A percentile compares a stretch with the other conserved stretches of the same genome.
These are phyloP conservation scores for Cicer yamashitae DNA, from an alignment of 306 rosid species.

Conservation along the genomic window DNA sequence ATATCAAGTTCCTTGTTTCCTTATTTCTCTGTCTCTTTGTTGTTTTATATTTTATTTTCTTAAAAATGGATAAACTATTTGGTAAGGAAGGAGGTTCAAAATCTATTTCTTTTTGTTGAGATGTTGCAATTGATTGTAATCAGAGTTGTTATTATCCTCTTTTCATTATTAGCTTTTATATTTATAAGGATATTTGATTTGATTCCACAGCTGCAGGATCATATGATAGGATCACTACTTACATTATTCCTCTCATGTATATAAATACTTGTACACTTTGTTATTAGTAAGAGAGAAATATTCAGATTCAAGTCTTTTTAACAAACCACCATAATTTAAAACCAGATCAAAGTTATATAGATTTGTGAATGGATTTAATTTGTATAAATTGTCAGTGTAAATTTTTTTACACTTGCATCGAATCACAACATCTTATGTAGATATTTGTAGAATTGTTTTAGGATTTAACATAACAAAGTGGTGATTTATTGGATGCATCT, in stretches of 20 bases:
- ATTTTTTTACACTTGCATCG: not conserved
- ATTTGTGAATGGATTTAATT: conserved; percentile 11
- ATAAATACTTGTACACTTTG: not conserved
- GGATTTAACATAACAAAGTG: not conserved
- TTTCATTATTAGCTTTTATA: not conserved
- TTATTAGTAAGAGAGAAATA: not conserved
- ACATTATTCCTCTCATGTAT: not conserved
- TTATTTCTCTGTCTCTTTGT: not conserved
- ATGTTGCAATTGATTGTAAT: not conserved
- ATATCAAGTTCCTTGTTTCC: not conserved
- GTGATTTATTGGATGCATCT: not conserved
- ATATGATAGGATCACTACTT: not conserved
- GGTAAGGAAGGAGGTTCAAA: not conserved
- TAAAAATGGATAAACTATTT: not conserved
- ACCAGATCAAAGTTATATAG: conserved; percentile 3
- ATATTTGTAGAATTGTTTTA: not conserved
- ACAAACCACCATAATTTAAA: not conserved
- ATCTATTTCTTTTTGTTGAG: not conserved
- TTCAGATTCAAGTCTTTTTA: conserved; percentile 4
- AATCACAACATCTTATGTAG: not conserved
- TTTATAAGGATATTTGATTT: conserved; percentile 3
- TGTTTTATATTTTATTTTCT: not conserved
- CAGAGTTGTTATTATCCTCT: not conserved
- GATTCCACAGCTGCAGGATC: not conserved
- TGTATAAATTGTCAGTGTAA: not conserved